Conservation (phyloP, 257 asterid species). For the Mitragyna speciosa region DNA sequence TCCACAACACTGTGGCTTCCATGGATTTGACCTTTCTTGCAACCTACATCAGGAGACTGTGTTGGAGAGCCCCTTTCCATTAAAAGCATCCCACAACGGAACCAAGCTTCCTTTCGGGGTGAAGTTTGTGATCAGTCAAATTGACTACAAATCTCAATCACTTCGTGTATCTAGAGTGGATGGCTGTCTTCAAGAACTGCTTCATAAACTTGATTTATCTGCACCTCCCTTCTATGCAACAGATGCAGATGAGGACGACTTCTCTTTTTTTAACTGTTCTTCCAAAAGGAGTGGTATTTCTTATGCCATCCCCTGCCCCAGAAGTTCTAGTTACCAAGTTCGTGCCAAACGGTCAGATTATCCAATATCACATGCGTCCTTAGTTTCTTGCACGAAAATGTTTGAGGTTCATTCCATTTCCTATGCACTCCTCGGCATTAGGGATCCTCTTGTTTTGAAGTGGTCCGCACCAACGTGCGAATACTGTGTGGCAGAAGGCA, state of each 20-base stretch:
- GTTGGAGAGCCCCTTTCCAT: conserved; percentile 6
- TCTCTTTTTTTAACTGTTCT: not conserved
- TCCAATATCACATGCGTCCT: not conserved
- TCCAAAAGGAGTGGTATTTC: not conserved
- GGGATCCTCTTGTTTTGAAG: not conserved
- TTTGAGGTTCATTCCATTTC: not conserved
- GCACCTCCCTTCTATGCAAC: not conserved
- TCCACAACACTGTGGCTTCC: conserved; percentile 4
- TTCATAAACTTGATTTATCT: conserved; percentile 4
- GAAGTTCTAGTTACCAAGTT: not conserved
- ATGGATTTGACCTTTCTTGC: conserved; percentile 11
- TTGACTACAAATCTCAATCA: not conserved
- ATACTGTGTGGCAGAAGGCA: not conserved
- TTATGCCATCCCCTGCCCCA: not conserved
- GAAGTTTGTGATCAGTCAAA: conserved; percentile 5
- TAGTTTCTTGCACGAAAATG: conserved; percentile 8
- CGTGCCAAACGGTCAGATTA: accelerated
- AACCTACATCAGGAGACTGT: not conserved
- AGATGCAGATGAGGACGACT: not conserved
- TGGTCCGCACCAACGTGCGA: not conserved
- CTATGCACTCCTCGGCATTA: accelerated
- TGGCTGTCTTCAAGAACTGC: not conserved
- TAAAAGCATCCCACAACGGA: not conserved
- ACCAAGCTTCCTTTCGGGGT: not conserved
- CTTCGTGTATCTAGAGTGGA: not conserved